A percentile compares a stretch with the other conserved stretches of the same genome.
phyloP scores from a whole-genome alignment of 345 rosid species.

The Streptanthus diversifolius region DNA sequence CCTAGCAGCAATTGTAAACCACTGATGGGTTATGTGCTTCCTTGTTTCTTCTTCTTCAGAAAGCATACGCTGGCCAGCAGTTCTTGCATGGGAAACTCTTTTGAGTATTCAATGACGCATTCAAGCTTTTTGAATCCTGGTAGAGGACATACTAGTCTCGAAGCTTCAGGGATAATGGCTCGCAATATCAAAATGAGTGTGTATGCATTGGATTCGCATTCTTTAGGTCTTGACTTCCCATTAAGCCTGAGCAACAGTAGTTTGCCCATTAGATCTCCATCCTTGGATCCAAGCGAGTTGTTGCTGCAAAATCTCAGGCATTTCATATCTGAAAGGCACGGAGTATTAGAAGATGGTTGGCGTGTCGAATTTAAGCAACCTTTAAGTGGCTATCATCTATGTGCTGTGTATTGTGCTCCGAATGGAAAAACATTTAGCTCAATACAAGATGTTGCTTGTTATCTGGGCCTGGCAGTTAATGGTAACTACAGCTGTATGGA shows the following conservation, averaged over 20 bases:
- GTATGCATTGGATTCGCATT: constrained; percentile 44
- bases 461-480: constrained; percentile 67
- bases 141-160: constrained; percentile 47
- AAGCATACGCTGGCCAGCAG: constrained; percentile 49
- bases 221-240: constrained; percentile 49
- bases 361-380: constrained; percentile 65
- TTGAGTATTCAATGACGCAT: constrained; percentile 47
- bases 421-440: constrained; percentile 78
- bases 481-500: constrained; percentile 40
- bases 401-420: constrained; percentile 71
- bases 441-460: constrained; percentile 72
- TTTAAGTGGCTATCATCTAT: constrained; percentile 43
- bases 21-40: constrained; percentile 33
- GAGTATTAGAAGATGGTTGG: constrained; percentile 85
- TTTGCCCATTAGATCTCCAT: constrained; percentile 47
- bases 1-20: constrained; percentile 19
- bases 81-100: constrained; percentile 53
- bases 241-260: constrained; percentile 43
- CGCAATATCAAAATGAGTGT: constrained; percentile 40
- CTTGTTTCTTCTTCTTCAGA: constrained; percentile 52
- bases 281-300: constrained; percentile 58
- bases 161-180: constrained; percentile 43
- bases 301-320: constrained; percentile 74
- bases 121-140: constrained; percentile 42
- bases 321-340: constrained; percentile 75